Evolutionary conservation across 108 stramenopile species (phyloP), one percentile per base, ranked within the genome.

Genomic region (Mediolabrus comicus): DNA sequence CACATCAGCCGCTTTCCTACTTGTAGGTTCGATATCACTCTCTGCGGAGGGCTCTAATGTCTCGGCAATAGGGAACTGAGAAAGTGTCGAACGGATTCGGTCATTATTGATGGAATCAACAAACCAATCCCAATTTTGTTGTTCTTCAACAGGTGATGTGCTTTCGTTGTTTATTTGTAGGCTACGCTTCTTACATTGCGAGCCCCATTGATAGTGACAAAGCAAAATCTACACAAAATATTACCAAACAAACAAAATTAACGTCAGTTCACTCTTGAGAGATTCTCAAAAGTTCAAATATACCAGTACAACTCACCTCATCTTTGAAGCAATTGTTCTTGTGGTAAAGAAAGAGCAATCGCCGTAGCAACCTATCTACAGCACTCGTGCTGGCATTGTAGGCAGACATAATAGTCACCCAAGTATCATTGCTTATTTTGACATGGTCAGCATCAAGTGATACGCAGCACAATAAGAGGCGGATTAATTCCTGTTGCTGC

Each of bases 61-160:
- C 46, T 87, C 86, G 25, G 69, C 54, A 0, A 87, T 62, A 17
- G 87, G 87, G 80, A 84, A 89, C 12, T 70, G 79, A 9, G 71
- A 65, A 10, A 89, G 36, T 7, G 89, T 90, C 24, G 71, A 67
- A 5, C 77, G 75, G 26, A 92, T 72, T 28, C 91, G 78, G 29
- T 59, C 56, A 16, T 72, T 41, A 53, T 90, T 83, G 9, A 92
- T 41, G 14, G 80, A 79, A 77, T 80, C 67, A 7, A 81, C 25
- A 34, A 92, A 63, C 88, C 87, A 92, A 0, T 89, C 88, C 71
- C 83, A 86, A 17, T 34, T 31, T 32, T 69, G 53, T 13, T 51
- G 34, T 26, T 62, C 39, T 6, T 31, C 49, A 31, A 22, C 69
- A 49, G 46, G 16, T 5, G 22, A 1, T 4, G 46, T 22, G 6